Percentiles rank a stretch among this genome's conserved stretches.
Conservation (phyloP, 176 grass and related monocot genomes). For the Bromus sterilis region DNA sequence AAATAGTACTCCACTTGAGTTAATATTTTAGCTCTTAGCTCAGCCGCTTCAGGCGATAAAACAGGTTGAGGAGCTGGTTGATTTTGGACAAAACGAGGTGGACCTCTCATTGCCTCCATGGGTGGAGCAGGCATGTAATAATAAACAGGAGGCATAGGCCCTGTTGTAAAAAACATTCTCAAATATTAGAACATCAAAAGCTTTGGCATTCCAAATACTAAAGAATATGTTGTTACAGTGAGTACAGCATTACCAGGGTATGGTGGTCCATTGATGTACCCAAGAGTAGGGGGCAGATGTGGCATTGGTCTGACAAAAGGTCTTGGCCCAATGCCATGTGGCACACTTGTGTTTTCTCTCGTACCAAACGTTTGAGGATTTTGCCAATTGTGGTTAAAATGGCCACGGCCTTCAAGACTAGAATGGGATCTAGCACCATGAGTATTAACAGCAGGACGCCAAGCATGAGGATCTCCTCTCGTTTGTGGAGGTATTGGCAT, state of each 20-base stretch:
- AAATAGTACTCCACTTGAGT: conserved; percentile 76
- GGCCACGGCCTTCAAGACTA: conserved; percentile 35
- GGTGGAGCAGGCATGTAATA: conserved; percentile 57
- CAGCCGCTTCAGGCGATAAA: conserved; percentile 27
- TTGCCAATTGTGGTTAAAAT: conserved; percentile 45
- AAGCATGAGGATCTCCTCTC: conserved; percentile 54
- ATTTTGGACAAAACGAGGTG: conserved; percentile 35
- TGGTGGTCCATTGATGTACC: conserved; percentile 47
- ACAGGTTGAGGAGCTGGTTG: conserved; percentile 29
- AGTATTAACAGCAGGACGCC: conserved; percentile 30
- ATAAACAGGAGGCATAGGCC: conserved; percentile 60
- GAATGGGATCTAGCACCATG: conserved; percentile 44
- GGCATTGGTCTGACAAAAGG: conserved; percentile 53
- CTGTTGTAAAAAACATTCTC: conserved; percentile 34
- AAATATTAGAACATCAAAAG: conserved; percentile 4
- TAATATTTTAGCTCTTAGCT: conserved; percentile 59
- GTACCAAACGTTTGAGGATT: conserved; percentile 38
- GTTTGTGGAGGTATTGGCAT: conserved; percentile 32
- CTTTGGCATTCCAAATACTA: background rate
- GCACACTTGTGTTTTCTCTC: conserved; percentile 35
- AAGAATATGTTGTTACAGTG: background rate
- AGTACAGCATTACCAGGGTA: conserved; percentile 54
- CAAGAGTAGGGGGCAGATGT: conserved; percentile 38
- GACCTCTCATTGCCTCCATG: conserved; percentile 46
- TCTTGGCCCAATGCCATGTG: conserved; percentile 47